Evolutionary conservation across 306 rosid genomes (phyloP).

Genomic region (Citrullus colocynthis): DNA sequence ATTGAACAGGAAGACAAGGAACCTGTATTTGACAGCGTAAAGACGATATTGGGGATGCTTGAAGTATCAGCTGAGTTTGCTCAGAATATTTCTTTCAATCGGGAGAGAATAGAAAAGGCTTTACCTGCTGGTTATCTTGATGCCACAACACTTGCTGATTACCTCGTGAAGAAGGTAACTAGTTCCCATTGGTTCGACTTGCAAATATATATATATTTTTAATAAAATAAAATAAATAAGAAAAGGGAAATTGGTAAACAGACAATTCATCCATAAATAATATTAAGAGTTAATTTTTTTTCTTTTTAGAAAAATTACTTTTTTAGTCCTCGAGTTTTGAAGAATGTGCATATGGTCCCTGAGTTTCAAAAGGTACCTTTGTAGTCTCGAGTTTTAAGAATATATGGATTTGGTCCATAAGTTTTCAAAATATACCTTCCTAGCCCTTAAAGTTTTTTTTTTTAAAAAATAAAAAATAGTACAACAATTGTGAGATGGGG

Average conservation of each 20-base stretch:
- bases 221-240: too few relatives aligned
- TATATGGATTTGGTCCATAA: too few relatives aligned
- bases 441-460: too few relatives aligned
- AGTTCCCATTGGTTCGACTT: not conserved
- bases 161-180: conserved; percentile 84
- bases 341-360: too few relatives aligned
- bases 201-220: not conserved
- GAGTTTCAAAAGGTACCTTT: too few relatives aligned
- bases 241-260: too few relatives aligned
- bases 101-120: conserved; percentile 62
- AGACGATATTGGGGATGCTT: conserved; percentile 90
- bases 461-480: too few relatives aligned
- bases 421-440: too few relatives aligned
- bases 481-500: too few relatives aligned
- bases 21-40: conserved; percentile 88
- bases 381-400: too few relatives aligned
- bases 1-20: conserved; percentile 84
- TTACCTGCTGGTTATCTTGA: conserved; percentile 97
- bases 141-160: conserved; percentile 98
- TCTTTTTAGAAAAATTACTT: too few relatives aligned
- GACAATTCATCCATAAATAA: not conserved
- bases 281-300: not conserved
- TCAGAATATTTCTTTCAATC: conserved; percentile 59
- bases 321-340: too few relatives aligned
- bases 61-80: conserved; percentile 95